Evolutionary conservation across 257 asterid species (phyloP).

Genomic region (Solanum paucissectum): DNA sequence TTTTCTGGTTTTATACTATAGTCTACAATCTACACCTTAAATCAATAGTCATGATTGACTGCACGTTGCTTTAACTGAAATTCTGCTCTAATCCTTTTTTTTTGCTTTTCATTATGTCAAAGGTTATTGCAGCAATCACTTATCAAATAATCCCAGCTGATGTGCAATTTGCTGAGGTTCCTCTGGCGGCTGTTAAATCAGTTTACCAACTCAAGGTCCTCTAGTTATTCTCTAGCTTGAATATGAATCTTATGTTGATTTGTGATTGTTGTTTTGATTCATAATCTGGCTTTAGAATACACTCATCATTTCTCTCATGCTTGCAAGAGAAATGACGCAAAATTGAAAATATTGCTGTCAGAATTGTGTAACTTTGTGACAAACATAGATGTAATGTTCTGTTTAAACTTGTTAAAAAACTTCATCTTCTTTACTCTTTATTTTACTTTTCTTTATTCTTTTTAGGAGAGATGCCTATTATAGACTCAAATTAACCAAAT

Average conservation of each 20-base stretch:
- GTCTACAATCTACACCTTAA: background rate
- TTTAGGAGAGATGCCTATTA: background rate
- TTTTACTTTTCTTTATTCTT: background rate
- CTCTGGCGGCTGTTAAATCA: conserved; percentile 79
- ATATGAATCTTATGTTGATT: background rate
- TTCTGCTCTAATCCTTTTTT: background rate
- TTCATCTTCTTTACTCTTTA: background rate
- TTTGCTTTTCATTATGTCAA: conserved; percentile 4
- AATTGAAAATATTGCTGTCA: background rate
- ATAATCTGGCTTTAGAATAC: background rate
- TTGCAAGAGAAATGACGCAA: background rate
- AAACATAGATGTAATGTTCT: background rate
- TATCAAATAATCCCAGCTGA: conserved; percentile 82
- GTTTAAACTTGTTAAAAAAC: background rate
- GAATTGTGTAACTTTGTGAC: background rate
- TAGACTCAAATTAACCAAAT: background rate
- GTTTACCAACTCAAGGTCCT: conserved; percentile 63
- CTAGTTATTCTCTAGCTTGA: background rate
- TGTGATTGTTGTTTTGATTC: background rate
- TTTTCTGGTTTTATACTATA: background rate
- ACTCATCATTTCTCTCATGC: background rate
- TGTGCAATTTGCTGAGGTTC: conserved; percentile 85
- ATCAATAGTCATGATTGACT: background rate
- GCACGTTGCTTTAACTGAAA: background rate
- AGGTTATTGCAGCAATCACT: conserved; percentile 81